phyloP scores from a whole-genome alignment of 176 grass and related monocot genomes.

The Areca catechu region DNA sequence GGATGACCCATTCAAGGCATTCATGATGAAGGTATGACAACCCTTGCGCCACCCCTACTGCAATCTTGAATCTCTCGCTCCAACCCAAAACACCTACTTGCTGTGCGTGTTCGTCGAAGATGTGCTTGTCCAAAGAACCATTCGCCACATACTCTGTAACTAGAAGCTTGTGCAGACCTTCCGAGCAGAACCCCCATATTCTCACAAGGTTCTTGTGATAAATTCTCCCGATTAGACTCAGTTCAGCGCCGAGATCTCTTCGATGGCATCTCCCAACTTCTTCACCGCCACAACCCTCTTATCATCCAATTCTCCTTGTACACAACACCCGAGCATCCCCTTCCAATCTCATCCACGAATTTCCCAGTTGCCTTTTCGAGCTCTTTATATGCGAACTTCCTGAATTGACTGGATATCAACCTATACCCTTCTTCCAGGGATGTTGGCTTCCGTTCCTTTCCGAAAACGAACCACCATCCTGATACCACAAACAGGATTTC shows the following conservation, averaged over 20 bases:
- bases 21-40: slow-evolving; percentile 46
- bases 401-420: slow-evolving; percentile 20
- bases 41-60: slow-evolving; percentile 24
- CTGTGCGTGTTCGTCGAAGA: background rate
- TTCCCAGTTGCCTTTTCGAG: slow-evolving; percentile 12
- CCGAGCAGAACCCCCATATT: slow-evolving; percentile 24
- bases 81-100: slow-evolving; percentile 13
- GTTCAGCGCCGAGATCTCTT: slow-evolving; percentile 20
- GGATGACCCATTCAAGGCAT: slow-evolving; percentile 51
- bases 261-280: slow-evolving; percentile 18
- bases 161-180: slow-evolving; percentile 13
- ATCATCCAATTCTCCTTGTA: slow-evolving; percentile 21
- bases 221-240: slow-evolving; percentile 23
- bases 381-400: slow-evolving; percentile 16
- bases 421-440: slow-evolving; percentile 10
- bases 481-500: slow-evolving; percentile 8
- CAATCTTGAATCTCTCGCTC: slow-evolving; percentile 28
- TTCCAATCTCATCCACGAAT: slow-evolving; percentile 19
- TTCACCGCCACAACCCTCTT: slow-evolving; percentile 17
- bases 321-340: slow-evolving; percentile 16
- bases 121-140: slow-evolving; percentile 26
- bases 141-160: slow-evolving; percentile 27
- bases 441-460: background rate
- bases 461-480: slow-evolving; percentile 12
- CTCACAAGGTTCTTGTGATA: slow-evolving; percentile 30